Evolutionary conservation across 2,329 filamentous ascomycete species (phyloP).

Genomic region (Moelleriella libera): DNA sequence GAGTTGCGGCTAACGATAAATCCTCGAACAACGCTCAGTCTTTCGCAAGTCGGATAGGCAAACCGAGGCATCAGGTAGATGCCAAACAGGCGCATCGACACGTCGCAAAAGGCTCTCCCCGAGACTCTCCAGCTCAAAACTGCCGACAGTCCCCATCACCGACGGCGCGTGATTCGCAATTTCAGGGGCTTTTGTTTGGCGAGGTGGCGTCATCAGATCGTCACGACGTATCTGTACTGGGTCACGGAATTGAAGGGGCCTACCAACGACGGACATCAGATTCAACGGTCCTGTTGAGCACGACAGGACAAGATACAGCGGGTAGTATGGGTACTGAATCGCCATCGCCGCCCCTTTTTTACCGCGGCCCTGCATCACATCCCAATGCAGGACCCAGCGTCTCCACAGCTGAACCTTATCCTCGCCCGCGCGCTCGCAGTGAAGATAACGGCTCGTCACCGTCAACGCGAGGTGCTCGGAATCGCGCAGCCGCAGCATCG

Average conservation of each 20-base stretch:
- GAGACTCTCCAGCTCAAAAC: slow-evolving; percentile 18
- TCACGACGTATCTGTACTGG: slow-evolving; percentile 34
- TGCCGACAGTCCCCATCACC: slow-evolving; percentile 16
- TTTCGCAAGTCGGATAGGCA: slow-evolving; percentile 44
- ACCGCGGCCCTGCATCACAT: slow-evolving; percentile 22
- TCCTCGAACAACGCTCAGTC: slow-evolving; percentile 40
- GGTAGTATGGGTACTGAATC: slow-evolving; percentile 44
- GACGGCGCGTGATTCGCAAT: slow-evolving; percentile 18
- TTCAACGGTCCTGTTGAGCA: slow-evolving; percentile 45
- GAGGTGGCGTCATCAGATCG: slow-evolving; percentile 50
- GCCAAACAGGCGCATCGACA: slow-evolving; percentile 19
- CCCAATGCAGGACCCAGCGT: background rate
- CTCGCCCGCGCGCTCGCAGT: slow-evolving; percentile 41
- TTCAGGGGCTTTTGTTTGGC: slow-evolving; percentile 54
- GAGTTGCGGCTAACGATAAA: slow-evolving; percentile 34
- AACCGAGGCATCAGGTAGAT: slow-evolving; percentile 26
- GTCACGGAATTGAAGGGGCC: slow-evolving; percentile 44
- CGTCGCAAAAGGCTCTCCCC: slow-evolving; percentile 18
- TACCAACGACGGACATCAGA: slow-evolving; percentile 54
- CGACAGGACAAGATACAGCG: slow-evolving; percentile 35
- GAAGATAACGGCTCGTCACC: slow-evolving; percentile 33
- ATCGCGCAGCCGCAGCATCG: slow-evolving; percentile 14
- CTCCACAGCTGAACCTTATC: slow-evolving; percentile 11
- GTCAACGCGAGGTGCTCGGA: slow-evolving; percentile 12
- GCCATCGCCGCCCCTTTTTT: slow-evolving; percentile 54